Evolutionary conservation across 331 rosid genomes (phyloP), one percentile per base, ranked within the genome.

Genomic region (Erythrophleum ivorense): DNA sequence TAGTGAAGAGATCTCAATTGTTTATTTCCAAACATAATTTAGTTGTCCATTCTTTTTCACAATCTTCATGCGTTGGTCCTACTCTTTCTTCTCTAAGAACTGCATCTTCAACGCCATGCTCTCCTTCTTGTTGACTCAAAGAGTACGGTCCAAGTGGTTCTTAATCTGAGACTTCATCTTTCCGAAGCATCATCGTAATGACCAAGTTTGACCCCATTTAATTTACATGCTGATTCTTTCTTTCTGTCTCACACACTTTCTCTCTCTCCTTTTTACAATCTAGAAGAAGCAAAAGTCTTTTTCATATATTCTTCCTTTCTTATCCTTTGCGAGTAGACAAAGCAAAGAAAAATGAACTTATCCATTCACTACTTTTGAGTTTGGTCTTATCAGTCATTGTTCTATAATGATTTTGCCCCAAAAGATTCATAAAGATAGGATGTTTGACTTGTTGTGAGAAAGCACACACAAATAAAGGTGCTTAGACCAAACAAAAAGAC

Each of bases 401-500:
- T 54, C 63, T 55, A 11, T 55, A 18, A 12, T 21, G 71, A 3
- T 50, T 45, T 60, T 0, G 62, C 7, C 46, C 19, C 0, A 13
- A 77, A 1, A 50, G 12, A 4, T 40, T 24, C n/a, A 6, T 3
- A 48, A 9, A 12, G 19, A 91, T 91, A 93, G 95, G 95, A 21
- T 65, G 97, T 15, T 88, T 94, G 3, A 94, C 97, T 50, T 89
- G 97, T 73, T 91, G 97, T 53, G 97, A 91, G 77, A 91, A 91
- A 82, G 87, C 89, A 2, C 97, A 91, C 70, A 91, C 92, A 77
- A 91, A 89, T 80, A 91, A 89, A 79, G 97, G 94, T 3, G 92
- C 97, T 5, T 91, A 94, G 97, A 89, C 97, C 75, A 89, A 85
- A 78, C 94, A 91, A 5, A 94, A 91, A 81, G 97, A 91, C 69